Evolutionary conservation across 2,329 filamentous ascomycete genomes (phyloP).

Genomic region (Grosmannia serpens): DNA sequence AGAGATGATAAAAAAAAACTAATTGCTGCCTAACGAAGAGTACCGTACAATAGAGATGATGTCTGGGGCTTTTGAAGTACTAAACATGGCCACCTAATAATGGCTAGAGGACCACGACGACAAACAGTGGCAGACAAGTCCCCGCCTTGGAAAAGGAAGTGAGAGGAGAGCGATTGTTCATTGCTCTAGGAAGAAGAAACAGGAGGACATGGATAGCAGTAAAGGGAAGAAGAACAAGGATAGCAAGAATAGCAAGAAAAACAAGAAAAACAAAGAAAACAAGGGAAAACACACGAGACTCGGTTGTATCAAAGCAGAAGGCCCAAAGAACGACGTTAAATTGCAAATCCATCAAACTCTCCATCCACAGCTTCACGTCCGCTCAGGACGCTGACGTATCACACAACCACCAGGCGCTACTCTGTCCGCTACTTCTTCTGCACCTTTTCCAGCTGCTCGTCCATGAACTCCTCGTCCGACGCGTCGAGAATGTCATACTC

Average conservation of each 20-base stretch:
- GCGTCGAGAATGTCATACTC: constrained; percentile 97
- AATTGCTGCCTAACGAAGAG: neutral
- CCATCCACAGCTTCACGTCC: neutral
- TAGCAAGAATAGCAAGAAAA: neutral
- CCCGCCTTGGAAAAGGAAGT: neutral
- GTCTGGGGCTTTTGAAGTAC: neutral
- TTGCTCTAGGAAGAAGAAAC: neutral
- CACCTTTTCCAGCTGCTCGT: constrained; percentile 33
- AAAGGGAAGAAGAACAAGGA: neutral
- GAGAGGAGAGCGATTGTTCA: neutral
- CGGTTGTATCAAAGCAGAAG: neutral
- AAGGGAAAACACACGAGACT: neutral
- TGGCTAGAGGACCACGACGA: neutral
- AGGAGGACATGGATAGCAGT: neutral
- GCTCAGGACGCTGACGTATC: neutral
- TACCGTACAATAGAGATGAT: neutral
- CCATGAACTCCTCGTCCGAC: constrained; percentile 73
- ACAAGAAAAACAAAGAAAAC: neutral
- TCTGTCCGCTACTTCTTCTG: constrained; percentile 9
- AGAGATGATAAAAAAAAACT: neutral
- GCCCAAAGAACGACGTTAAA: neutral
- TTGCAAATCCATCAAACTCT: neutral
- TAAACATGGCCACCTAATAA: neutral
- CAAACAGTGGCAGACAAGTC: neutral
- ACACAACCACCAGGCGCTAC: neutral